phyloP scores from a whole-genome alignment of 2,329 filamentous ascomycete species.

The Ceratocystis alfenasii region DNA sequence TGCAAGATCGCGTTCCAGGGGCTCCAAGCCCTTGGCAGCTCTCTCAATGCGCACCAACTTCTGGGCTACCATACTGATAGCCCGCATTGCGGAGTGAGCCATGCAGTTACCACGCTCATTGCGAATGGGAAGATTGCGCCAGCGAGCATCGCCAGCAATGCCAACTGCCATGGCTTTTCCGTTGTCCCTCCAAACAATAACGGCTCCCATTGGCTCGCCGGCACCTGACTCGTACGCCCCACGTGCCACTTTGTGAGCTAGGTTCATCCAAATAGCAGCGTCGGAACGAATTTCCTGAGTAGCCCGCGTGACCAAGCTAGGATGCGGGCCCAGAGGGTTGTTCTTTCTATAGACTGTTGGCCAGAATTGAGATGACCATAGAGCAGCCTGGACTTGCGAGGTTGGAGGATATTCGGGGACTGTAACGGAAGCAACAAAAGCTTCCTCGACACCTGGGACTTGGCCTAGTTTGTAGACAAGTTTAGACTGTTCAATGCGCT shows the following conservation, averaged over 20 bases:
- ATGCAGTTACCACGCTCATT: constrained; percentile 55
- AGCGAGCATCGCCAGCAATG: constrained; percentile 65
- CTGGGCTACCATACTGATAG: constrained; percentile 70
- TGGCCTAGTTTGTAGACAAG: constrained; percentile 27
- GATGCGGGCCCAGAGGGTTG: constrained; percentile 75
- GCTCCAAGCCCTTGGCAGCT: constrained; percentile 30
- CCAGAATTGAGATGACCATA: constrained; percentile 70
- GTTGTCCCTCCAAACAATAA: constrained; percentile 55
- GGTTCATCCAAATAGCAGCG: constrained; percentile 52
- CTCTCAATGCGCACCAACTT: constrained; percentile 48
- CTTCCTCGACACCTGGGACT: constrained; percentile 35
- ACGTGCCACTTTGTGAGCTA: constrained; percentile 52
- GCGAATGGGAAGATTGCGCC: constrained; percentile 41
- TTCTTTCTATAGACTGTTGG: constrained; percentile 77
- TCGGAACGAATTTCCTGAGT: constrained; percentile 56
- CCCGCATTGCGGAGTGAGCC: constrained; percentile 65
- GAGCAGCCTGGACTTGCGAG: constrained; percentile 59
- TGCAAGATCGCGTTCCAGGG: constrained; percentile 34
- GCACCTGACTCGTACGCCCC: constrained; percentile 46
- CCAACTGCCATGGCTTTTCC: constrained; percentile 49
- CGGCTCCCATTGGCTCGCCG: constrained; percentile 61
- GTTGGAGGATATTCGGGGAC: constrained; percentile 65
- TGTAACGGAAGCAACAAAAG: constrained; percentile 50
- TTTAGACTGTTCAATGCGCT: constrained; percentile 34
- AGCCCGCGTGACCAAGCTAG: constrained; percentile 57